Evolutionary conservation across 2,329 filamentous ascomycete species (phyloP), one percentile per base, ranked within the genome.

Genomic region (Pseudogymnoascus sp.): DNA sequence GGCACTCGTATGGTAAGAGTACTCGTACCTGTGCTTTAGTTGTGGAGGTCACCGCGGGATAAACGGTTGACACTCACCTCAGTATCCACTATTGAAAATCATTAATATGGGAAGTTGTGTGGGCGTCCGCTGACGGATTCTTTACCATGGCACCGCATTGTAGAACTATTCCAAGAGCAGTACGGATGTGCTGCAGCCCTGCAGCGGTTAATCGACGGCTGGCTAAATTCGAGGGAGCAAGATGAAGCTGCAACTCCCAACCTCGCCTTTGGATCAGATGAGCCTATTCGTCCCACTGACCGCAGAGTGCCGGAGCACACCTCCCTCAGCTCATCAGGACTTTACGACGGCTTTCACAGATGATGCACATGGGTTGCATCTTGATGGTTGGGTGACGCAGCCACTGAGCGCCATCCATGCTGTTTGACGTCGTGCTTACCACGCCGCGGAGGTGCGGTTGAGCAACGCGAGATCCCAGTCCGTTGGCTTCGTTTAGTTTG

Each of bases 51-150:
- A 5, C 50, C 50, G 8, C 11, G 28, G n/a, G n/a, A 56, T 33
- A 56, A 50, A 56, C 50, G 50, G 26, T 33, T 56, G 28, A 56
- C 50, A 22, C 50, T 56, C 50, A 12, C 10, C 50, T 56, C n/a
- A 33, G 50, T 56, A 56, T 56, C 28, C 50, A 56, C 50, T 33
- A 56, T 56, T n/a, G 50, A 56, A 56, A 56, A 56, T 56, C 50
- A 56, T 56, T 33, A 33, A 56, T 56, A 56, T 33, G 50, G 50
- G 50, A 56, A 22, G 50, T 56, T 56, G 46, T 12, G 50, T 56
- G 26, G 50, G 50, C 26, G 28, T 4, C 50, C 26, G 50, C n/a
- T 22, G 28, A 56, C 50, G 50, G 50, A 56, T 33, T 56, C 50
- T 26, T 56, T 56, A 56, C 50, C 50, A 56, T 56, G 50, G 50